Evolutionary conservation across 2,329 filamentous ascomycete species (phyloP), one percentile per base, ranked within the genome.

Genomic region (Aspergillus eucalypticola): DNA sequence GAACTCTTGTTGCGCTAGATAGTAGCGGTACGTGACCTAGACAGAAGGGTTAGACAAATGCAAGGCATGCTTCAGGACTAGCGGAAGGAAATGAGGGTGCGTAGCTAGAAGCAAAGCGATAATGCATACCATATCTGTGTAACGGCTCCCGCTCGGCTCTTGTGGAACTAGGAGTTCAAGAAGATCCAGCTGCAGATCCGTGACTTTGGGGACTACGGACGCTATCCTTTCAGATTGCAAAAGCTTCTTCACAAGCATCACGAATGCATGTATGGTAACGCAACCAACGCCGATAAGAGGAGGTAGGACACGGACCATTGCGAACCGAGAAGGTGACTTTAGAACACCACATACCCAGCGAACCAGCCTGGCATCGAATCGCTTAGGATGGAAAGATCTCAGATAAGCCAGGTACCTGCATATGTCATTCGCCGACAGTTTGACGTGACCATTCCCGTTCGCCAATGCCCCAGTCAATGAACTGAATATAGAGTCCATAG

Each of bases 261-360:
- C 66, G 44, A 81, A 75, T 13, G 73, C 72, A 35, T 73, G 69
- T 39, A 81, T 73, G 4, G 76, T 78, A 17, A 81, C 70, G 58
- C 79, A 79, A n/a, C 78, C 76, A 38, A 78, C 76, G 11, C 78
- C 77, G 41, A 82, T 73, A 3, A 82, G 71, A 21, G 76, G 72
- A 17, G 74, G 71, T 29, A 82, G 68, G 23, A 78, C 66, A 15
- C 60, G 61, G 13, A 71, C 67, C 17, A 78, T 67, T 17, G 65
- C 69, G n/a, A 69, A 64, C 10, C 71, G 74, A 49, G 73, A 66
- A 5, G 74, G 58, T 32, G 72, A 73, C 42, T 71, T 72, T n/a
- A 81, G 52, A 56, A 77, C 66, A 39, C 64, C 64, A 54, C 71
- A 73, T 4, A 82, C 69, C 78, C 80, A 81, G 56, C 74, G 75